Conservation (phyloP, 2,329 filamentous ascomycete genomes). For the Cadophora gregata region DNA sequence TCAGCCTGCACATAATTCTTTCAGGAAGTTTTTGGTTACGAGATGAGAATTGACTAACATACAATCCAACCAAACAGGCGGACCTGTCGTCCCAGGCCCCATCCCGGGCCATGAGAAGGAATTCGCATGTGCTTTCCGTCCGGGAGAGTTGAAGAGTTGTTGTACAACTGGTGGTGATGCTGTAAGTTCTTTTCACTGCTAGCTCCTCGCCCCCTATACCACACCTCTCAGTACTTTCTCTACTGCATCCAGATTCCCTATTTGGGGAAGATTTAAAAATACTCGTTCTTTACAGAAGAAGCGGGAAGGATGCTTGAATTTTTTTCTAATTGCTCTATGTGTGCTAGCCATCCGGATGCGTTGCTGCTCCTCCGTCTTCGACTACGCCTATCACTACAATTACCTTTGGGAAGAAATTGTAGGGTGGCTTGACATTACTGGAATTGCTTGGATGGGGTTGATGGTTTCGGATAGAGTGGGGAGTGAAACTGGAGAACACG, state of each 20-base stretch:
- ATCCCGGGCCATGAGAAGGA: constrained; percentile 5
- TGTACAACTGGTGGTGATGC: constrained; percentile 1
- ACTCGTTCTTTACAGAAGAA: too few species aligned
- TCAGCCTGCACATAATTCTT: too few species aligned
- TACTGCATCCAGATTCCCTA: too few species aligned
- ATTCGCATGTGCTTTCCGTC: constrained; percentile 2
- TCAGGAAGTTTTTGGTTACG: too few species aligned
- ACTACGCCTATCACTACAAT: neutral
- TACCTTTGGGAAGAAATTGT: neutral
- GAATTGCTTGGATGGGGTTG: too few species aligned
- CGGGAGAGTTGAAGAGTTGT: neutral
- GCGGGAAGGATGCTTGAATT: neutral
- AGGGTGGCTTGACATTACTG: too few species aligned
- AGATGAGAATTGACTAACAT: too few species aligned
- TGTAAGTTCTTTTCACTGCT: neutral
- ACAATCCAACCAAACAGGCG: neutral
- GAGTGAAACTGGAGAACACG: too few species aligned
- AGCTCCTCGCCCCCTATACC: neutral
- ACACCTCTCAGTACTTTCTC: neutral
- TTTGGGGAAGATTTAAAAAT: too few species aligned
- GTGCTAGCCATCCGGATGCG: neutral
- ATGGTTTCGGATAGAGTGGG: too few species aligned
- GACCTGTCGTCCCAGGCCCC: neutral
- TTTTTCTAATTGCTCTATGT: neutral
- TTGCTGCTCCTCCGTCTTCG: neutral